Base-by-base conservation (phyloP, 352 stramenopile genomes). In the Phytopythium delawarense region DNA sequence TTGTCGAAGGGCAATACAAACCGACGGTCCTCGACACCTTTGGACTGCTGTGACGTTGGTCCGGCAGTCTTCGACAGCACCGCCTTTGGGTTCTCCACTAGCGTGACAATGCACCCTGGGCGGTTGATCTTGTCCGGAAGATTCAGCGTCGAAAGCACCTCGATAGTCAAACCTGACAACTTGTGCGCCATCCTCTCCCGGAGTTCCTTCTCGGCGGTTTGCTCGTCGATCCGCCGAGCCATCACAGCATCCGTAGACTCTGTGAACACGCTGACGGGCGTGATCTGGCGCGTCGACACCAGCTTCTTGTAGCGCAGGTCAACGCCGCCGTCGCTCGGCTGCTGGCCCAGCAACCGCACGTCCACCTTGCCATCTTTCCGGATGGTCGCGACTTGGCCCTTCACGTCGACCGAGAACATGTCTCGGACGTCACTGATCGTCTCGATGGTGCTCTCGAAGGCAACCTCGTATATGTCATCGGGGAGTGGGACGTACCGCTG, bases 341-440 rank as follows among this genome's bases (percentile, higher is more conserved):
- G 11, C 12, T 57, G 25, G 2, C 71, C 65, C 0, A 74, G n/a
- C 9, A 87, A 23, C 3, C 65, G 64, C 21, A 91, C 72, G 53
- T 91, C 79, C 0, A 87, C 76, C 13, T 67, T 84, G 23, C 82
- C 82, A 46, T 91, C 77, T 21, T 52, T 59, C 12, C 75, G 76
- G 6, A 89, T 64, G 11, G 63, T 64, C 46, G 84, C 66, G 32
- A 91, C 76, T 34, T 77, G 72, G 6, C 78, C 82, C 32, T 80
- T 72, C 2, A 79, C 64, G 57, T 91, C 82, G 32, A 88, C 32
- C 0, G 79, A 89, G 32, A 89, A 78, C 7, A 89, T 58, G 39
- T 80, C 73, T 20, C 76, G 72, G n/a, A 91, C 46, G 50, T 88
- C 78, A 30, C 82, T 66, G 48, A 91, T 84, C 12, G 67, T 81